phyloP scores from a whole-genome alignment of 495 filamentous ascomycete genomes.

The Chaetomidium leptoderma region DNA sequence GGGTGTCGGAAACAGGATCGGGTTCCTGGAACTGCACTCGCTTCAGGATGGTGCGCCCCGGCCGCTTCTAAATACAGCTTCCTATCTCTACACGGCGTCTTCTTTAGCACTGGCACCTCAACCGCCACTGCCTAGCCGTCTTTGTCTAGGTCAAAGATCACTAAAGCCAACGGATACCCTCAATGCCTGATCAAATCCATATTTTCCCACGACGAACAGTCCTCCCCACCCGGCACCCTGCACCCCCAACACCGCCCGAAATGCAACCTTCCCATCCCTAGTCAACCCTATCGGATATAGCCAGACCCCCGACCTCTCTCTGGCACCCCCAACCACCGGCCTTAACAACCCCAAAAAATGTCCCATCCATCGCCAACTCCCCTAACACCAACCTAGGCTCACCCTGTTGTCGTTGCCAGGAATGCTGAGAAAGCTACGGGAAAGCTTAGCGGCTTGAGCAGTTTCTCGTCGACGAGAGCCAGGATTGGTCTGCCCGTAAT shows the following conservation, averaged over 20 bases:
- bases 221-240: background rate
- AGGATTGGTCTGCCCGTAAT: constrained; percentile 15
- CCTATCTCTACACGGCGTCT: constrained; percentile 2
- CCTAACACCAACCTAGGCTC: constrained; percentile 1
- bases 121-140: constrained; percentile 14
- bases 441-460: constrained; percentile 19
- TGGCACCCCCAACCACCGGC: background rate
- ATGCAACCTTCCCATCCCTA: constrained; percentile 2
- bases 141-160: constrained; percentile 15
- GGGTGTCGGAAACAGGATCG: background rate
- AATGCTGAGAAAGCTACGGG: constrained; percentile 18
- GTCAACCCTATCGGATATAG: constrained; percentile 19
- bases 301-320: constrained; percentile 1
- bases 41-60: too few species aligned
- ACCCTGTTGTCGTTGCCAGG: constrained; percentile 6
- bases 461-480: constrained; percentile 9
- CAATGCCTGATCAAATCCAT: constrained; percentile 10
- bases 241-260: constrained; percentile 10
- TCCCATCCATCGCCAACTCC: constrained; percentile 8
- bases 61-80: background rate
- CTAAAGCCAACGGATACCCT: constrained; percentile 14
- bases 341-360: constrained; percentile 7
- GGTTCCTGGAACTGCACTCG: too few species aligned
- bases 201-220: constrained; percentile 12
- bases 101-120: constrained; percentile 16